Percentiles rank a stretch among this genome's conserved stretches.
Conservation (phyloP, 345 rosid species). For the Passiflora organensis region DNA sequence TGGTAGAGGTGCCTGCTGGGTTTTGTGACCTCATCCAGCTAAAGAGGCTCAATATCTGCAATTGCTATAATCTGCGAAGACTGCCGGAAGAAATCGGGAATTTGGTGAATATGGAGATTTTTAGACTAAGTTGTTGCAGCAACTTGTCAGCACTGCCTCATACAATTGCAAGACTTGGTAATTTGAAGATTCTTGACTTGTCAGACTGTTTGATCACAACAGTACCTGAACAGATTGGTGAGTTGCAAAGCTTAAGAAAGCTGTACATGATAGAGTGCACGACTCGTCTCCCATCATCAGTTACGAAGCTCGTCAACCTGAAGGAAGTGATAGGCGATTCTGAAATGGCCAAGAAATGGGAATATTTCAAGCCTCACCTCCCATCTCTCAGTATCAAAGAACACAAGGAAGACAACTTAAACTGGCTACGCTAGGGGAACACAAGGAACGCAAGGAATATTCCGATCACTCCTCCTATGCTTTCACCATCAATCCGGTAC, state of each 20-base stretch:
- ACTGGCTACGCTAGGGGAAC: constrained; percentile 21
- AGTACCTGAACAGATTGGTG: constrained; percentile 20
- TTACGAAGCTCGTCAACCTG: constrained; percentile 12
- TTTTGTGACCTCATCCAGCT: constrained; percentile 14
- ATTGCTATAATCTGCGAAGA: constrained; percentile 14
- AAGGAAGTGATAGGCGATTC: constrained; percentile 19
- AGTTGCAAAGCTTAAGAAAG: constrained; percentile 14
- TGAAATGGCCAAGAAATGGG: constrained; percentile 24
- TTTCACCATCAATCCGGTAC: no score
- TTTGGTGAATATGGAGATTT: constrained; percentile 19
- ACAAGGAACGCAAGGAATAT: no score
- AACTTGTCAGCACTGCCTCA: constrained; percentile 19
- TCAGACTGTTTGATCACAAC: constrained; percentile 13
- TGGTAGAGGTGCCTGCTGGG: constrained; percentile 20
- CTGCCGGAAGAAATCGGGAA: constrained; percentile 24
- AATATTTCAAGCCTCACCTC: background rate
- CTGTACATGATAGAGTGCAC: constrained; percentile 25
- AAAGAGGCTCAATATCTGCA: constrained; percentile 20
- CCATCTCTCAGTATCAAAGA: constrained; percentile 9
- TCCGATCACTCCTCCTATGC: no score
- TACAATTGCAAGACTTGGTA: constrained; percentile 19
- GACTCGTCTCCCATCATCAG: constrained; percentile 20
- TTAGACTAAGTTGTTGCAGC: constrained; percentile 22
- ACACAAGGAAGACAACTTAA: constrained; percentile 21
- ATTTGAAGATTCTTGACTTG: constrained; percentile 20